Evolutionary conservation across 768 basidiomycete genomes (phyloP).

Genomic region (Rhodocollybia butyracea): DNA sequence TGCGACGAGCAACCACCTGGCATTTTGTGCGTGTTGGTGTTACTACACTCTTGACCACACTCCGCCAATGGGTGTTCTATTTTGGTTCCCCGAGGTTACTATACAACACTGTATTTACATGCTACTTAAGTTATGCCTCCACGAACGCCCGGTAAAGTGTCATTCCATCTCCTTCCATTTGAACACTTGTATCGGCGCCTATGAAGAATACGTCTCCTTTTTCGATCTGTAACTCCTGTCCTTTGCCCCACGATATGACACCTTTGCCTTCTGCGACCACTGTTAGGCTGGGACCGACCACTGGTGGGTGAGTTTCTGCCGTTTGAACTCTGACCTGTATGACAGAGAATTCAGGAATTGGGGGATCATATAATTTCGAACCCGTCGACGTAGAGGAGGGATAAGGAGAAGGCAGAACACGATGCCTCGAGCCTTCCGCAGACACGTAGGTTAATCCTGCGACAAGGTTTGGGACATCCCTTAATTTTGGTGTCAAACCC

Average conservation of each 20-base stretch:
- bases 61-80: too few species aligned
- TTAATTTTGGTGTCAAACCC: conserved; percentile 93
- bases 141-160: conserved; percentile 72
- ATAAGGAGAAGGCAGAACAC: conserved; percentile 59
- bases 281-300: conserved; percentile 83
- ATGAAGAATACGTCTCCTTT: conserved; percentile 82
- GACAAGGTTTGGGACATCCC: conserved; percentile 90
- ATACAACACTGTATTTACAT: too few species aligned
- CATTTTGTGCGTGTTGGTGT: too few species aligned
- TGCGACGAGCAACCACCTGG: neutral
- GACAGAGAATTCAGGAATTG: conserved; percentile 92
- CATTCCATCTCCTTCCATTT: conserved; percentile 42
- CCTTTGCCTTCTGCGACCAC: conserved; percentile 76
- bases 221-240: conserved; percentile 35
- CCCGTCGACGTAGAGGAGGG: conserved; percentile 22
- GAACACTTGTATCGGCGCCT: conserved; percentile 63
- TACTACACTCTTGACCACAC: too few species aligned
- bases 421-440: conserved; percentile 63
- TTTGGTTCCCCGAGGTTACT: too few species aligned
- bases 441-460: conserved; percentile 83
- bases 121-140: conserved; percentile 31
- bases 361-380: conserved; percentile 77
- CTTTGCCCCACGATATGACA: conserved; percentile 43
- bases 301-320: conserved; percentile 49
- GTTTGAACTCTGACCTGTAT: conserved; percentile 52